Conservation (phyloP, 352 stramenopile genomes). For the Globisporangium polare region DNA sequence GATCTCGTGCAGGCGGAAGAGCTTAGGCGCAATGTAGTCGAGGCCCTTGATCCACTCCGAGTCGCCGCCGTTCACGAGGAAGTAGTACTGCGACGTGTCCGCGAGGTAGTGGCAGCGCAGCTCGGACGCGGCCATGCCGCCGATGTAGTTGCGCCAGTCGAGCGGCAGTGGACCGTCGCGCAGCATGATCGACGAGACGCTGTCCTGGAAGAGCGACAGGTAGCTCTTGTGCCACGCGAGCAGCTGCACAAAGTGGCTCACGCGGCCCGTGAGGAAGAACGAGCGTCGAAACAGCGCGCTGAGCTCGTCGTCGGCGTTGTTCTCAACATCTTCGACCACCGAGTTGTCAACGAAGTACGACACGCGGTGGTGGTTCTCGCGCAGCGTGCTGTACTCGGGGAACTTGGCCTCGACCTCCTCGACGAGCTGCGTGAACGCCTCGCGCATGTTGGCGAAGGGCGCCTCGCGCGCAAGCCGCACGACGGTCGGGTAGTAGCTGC, state of each 20-base stretch:
- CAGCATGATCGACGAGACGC: constrained; percentile 63
- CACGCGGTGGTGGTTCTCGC: constrained; percentile 27
- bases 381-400: constrained; percentile 29
- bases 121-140: constrained; percentile 75
- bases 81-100: constrained; percentile 80
- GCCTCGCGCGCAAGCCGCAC: constrained; percentile 59
- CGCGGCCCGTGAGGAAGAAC: constrained; percentile 67
- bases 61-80: constrained; percentile 78
- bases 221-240: constrained; percentile 81
- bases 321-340: constrained; percentile 22
- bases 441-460: constrained; percentile 63
- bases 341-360: constrained; percentile 71
- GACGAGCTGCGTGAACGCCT: constrained; percentile 44
- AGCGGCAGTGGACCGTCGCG: constrained; percentile 76
- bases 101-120: constrained; percentile 78
- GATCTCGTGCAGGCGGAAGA: constrained; percentile 78
- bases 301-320: constrained; percentile 51
- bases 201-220: constrained; percentile 61
- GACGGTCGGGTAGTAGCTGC: constrained; percentile 69
- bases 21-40: constrained; percentile 77
- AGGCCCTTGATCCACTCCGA: constrained; percentile 80
- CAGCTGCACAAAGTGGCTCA: constrained; percentile 74
- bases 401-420: constrained; percentile 38
- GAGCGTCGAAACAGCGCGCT: constrained; percentile 39
- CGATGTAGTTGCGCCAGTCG: constrained; percentile 82